A percentile compares a stretch with the other conserved stretches of the same genome.
These are phyloP conservation scores for Castanea crenata DNA, from an alignment of 306 rosid genomes.

Conservation along the genomic window DNA sequence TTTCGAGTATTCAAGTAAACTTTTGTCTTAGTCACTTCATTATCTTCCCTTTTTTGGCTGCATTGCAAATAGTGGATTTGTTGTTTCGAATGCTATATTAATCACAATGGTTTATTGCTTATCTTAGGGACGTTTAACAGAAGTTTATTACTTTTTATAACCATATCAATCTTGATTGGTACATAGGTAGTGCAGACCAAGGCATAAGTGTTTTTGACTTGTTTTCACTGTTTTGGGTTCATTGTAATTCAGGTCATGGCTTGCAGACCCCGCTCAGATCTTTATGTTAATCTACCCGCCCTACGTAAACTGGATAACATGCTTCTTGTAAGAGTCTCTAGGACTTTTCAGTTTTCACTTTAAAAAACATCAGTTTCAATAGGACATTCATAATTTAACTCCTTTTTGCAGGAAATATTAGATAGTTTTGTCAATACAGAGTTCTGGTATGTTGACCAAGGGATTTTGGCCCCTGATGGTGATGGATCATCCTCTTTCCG, in stretches of 20 bases:
- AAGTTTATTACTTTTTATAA: not conserved
- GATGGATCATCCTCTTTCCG: slow-evolving; percentile 69
- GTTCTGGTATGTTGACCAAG: slow-evolving; percentile 96
- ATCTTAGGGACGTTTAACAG: not conserved
- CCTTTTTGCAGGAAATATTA: slow-evolving; percentile 66
- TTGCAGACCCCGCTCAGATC: slow-evolving; percentile 87
- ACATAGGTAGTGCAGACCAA: not conserved
- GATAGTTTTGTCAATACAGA: slow-evolving; percentile 68
- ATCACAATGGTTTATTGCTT: not conserved
- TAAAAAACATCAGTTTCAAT: slow-evolving; percentile 10
- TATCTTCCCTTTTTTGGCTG: slow-evolving; percentile 1
- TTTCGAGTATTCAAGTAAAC: not conserved
- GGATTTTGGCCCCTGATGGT: slow-evolving; percentile 66
- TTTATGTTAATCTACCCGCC: slow-evolving; percentile 91
- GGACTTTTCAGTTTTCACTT: slow-evolving; percentile 2
- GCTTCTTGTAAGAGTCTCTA: slow-evolving; percentile 82
- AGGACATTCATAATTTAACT: slow-evolving; percentile 25
- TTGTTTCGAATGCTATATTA: slow-evolving; percentile 5
- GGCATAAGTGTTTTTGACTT: not conserved
- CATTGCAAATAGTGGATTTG: not conserved
- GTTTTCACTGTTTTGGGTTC: not conserved
- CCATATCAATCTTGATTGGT: not conserved
- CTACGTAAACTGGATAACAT: slow-evolving; percentile 89
- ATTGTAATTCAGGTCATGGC: slow-evolving; percentile 76
- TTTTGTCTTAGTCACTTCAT: not conserved